phyloP scores from a whole-genome alignment of 208 protist species.

The Blastocrithidia nonstop region DNA sequence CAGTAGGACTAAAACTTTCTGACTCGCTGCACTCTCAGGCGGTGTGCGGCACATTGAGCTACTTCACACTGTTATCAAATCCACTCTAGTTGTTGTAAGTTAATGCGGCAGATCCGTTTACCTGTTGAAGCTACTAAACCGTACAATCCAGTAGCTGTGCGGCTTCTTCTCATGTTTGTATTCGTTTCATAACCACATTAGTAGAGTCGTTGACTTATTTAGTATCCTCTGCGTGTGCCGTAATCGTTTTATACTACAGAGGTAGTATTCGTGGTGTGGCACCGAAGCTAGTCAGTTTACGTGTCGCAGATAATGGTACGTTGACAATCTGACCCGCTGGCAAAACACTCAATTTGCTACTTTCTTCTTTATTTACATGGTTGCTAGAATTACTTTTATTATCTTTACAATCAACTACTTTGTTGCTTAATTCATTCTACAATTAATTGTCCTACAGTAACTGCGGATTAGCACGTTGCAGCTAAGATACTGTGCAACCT shows the following conservation, averaged over 20 bases:
- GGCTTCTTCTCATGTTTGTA: slow-evolving; percentile 45
- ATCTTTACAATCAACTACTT: no score
- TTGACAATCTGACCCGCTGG: slow-evolving; percentile 19
- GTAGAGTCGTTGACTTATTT: slow-evolving; percentile 15
- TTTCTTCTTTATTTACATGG: no score
- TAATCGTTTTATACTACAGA: no score
- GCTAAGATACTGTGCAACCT: slow-evolving; percentile 27
- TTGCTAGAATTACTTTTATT: no score
- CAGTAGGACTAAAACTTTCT: slow-evolving; percentile 33
- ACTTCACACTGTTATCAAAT: slow-evolving; percentile 32
- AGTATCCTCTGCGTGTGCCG: no score
- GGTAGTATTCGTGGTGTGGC: slow-evolving; percentile 19
- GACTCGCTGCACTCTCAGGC: slow-evolving; percentile 13
- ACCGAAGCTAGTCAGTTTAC: slow-evolving; percentile 37
- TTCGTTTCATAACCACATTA: slow-evolving; percentile 5
- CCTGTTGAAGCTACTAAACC: slow-evolving; percentile 73
- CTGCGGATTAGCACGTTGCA: slow-evolving; percentile 27
- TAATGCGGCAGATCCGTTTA: slow-evolving; percentile 39
- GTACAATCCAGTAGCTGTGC: slow-evolving; percentile 53
- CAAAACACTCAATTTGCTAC: no score
- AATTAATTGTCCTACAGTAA: slow-evolving; percentile 3
- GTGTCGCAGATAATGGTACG: slow-evolving; percentile 31
- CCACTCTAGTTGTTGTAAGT: slow-evolving; percentile 21
- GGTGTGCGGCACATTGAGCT: slow-evolving; percentile 51
- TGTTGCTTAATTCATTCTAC: no score